Conservation (phyloP, 768 basidiomycete species). For the Leccinum disarticulatum region DNA sequence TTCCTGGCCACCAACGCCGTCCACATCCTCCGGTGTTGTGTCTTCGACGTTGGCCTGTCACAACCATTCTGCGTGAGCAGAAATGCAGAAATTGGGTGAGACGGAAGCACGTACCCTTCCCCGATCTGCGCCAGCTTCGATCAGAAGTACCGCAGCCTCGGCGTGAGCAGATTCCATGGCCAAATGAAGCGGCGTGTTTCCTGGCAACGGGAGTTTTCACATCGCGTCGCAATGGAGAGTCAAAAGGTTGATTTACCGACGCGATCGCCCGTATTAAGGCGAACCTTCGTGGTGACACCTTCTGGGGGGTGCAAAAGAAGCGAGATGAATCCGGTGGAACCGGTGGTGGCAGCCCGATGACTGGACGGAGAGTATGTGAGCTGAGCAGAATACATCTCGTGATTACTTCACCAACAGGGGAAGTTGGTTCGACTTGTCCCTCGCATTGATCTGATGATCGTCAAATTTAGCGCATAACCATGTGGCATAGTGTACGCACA, state of each 20-base stretch:
- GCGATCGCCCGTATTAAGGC: constrained; percentile 84
- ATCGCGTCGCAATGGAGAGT: neutral
- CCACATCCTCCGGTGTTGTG: constrained; percentile 83
- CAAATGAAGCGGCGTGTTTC: constrained; percentile 95
- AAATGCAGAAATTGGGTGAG: neutral
- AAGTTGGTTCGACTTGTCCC: constrained; percentile 89
- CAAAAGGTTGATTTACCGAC: constrained; percentile 49
- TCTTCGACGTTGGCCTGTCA: constrained; percentile 78
- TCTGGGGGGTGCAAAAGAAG: constrained; percentile 85
- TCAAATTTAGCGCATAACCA: constrained; percentile 32
- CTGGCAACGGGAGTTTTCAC: constrained; percentile 38
- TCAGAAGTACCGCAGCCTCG: constrained; percentile 83
- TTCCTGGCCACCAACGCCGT: constrained; percentile 86
- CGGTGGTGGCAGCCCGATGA: constrained; percentile 95
- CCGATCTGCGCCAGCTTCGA: constrained; percentile 95
- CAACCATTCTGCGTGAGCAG: constrained; percentile 1
- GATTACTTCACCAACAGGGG: constrained; percentile 59
- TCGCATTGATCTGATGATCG: constrained; percentile 78
- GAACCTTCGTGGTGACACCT: constrained; percentile 61
- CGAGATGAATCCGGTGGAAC: constrained; percentile 84
- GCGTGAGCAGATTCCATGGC: constrained; percentile 97
- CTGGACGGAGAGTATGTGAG: constrained; percentile 38
- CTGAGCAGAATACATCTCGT: neutral
- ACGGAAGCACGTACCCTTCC: constrained; percentile 59
- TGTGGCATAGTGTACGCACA: constrained; percentile 52